Evolutionary conservation across 768 basidiomycete genomes (phyloP).

Genomic region (Amanita polypyramis): DNA sequence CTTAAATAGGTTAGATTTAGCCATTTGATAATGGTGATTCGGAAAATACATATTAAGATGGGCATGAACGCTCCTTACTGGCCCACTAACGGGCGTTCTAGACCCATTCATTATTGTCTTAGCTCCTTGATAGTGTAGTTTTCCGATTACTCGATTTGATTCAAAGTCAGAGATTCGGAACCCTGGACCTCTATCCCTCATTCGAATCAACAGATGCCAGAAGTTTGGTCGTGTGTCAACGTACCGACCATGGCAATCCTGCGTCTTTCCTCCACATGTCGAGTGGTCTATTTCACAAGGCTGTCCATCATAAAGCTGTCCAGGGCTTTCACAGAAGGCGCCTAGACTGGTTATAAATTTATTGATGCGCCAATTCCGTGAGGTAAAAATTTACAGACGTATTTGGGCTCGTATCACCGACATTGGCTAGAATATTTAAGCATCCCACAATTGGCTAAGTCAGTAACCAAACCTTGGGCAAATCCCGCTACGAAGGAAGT

Average conservation of each 20-base stretch:
- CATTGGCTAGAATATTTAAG: slow-evolving; percentile 42
- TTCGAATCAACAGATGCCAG: neutral
- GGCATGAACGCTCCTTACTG: slow-evolving; percentile 60
- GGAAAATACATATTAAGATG: slow-evolving; percentile 52
- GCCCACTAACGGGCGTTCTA: slow-evolving; percentile 40
- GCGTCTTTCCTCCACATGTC: slow-evolving; percentile 59
- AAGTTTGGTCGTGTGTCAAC: neutral
- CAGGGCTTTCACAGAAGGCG: slow-evolving; percentile 72
- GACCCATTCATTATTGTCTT: slow-evolving; percentile 46
- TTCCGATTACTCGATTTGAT: slow-evolving; percentile 64
- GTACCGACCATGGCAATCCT: slow-evolving; percentile 66
- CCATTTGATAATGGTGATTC: neutral
- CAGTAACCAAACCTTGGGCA: slow-evolving; percentile 44
- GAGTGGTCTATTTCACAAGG: slow-evolving; percentile 62
- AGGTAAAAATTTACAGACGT: slow-evolving; percentile 36
- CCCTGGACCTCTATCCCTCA: slow-evolving; percentile 50
- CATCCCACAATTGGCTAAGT: slow-evolving; percentile 5
- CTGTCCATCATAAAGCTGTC: slow-evolving; percentile 53
- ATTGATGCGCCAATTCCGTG: slow-evolving; percentile 3
- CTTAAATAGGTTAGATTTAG: slow-evolving; percentile 19
- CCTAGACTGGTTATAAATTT: slow-evolving; percentile 34
- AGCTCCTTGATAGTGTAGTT: slow-evolving; percentile 61
- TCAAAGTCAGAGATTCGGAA: slow-evolving; percentile 68
- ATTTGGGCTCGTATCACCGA: slow-evolving; percentile 73
- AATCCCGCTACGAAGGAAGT: slow-evolving; percentile 67